phyloP scores from a whole-genome alignment of 768 basidiomycete genomes.

The Phanerodontia chrysosporium region DNA sequence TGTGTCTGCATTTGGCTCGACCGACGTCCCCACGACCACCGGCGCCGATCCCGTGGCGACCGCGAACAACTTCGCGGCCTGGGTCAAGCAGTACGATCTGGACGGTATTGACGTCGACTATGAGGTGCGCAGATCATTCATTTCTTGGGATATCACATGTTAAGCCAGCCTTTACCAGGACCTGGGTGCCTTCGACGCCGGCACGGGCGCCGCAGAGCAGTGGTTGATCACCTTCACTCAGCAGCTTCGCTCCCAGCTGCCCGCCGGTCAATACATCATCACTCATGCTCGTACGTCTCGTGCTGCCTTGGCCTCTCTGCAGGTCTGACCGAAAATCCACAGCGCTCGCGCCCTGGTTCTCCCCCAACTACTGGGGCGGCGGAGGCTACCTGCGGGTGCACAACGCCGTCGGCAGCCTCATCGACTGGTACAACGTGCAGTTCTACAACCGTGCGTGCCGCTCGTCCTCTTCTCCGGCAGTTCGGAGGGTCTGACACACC shows the following conservation, averaged over 20 bases:
- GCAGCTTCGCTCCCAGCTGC: slow-evolving; percentile 32
- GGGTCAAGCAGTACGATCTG: slow-evolving; percentile 53
- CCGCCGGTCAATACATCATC: slow-evolving; percentile 30
- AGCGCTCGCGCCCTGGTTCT: slow-evolving; percentile 46
- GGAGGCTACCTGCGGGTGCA: slow-evolving; percentile 40
- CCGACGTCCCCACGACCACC: slow-evolving; percentile 46
- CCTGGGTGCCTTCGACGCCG: slow-evolving; percentile 53
- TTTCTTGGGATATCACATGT: background rate
- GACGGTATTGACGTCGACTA: slow-evolving; percentile 79
- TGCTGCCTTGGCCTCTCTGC: background rate
- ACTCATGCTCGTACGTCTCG: slow-evolving; percentile 31
- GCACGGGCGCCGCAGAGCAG: slow-evolving; percentile 47
- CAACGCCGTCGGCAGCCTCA: slow-evolving; percentile 35
- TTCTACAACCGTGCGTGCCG: slow-evolving; percentile 32
- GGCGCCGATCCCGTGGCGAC: slow-evolving; percentile 58
- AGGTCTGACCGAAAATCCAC: slow-evolving; percentile 11
- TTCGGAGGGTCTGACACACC: background rate
- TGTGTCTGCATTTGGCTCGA: slow-evolving; percentile 62
- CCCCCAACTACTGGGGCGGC: slow-evolving; percentile 29
- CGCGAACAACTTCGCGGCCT: slow-evolving; percentile 63
- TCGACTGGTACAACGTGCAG: slow-evolving; percentile 44
- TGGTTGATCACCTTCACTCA: slow-evolving; percentile 36
- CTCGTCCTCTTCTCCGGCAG: background rate
- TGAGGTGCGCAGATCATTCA: slow-evolving; percentile 31
- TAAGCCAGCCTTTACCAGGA: slow-evolving; percentile 41